Evolutionary conservation across 2,329 filamentous ascomycete species (phyloP), one percentile per base, ranked within the genome.

Genomic region (Clonostachys rosea): DNA sequence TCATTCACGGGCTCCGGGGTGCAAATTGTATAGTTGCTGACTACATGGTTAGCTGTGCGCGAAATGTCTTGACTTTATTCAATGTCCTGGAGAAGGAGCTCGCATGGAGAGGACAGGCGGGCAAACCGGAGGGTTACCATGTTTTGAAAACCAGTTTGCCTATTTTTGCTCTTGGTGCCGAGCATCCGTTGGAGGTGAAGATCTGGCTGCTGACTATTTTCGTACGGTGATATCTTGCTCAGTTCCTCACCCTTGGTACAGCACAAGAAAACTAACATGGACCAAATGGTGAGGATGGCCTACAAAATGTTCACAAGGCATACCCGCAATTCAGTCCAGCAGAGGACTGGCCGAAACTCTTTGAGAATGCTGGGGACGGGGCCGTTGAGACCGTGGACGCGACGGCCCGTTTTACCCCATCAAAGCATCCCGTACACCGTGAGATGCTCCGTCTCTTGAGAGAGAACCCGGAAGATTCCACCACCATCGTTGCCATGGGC

Each of bases 61-160:
- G 87, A 44, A 99, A 99, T 68, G 84, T 88, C 14, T 85, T 97
- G 36, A 87, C 90, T 20, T 74, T 97, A 51, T 97, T 99, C 71
- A 86, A 96, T 59, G 86, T 95, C 49, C 78, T 99, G 46, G 90
- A 95, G 54, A 89, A 90, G 62, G 94, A 99, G 69, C 76, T 90
- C 56, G 77, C 81, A 55, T 97, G 91, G 91, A 81, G 94, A 52
- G 82, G 81, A 61, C 70, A 80, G 11, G 78, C 83, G 39, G 87
- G 87, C 16, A 78, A 75, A 47, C 68, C 79, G 1, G 75, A 84
- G 47, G 87, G 89, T 1, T 97, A 90, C 56, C 84, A 84, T 44
- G 76, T 83, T 8, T 70, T 97, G 65, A 81, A 78, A 55, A 75
- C 79, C 13, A 83, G 73, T 64, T 95, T 89, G 67, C 92, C 91